Conservation (phyloP, 2,329 filamentous ascomycete genomes). For the Biscogniauxia marginata region DNA sequence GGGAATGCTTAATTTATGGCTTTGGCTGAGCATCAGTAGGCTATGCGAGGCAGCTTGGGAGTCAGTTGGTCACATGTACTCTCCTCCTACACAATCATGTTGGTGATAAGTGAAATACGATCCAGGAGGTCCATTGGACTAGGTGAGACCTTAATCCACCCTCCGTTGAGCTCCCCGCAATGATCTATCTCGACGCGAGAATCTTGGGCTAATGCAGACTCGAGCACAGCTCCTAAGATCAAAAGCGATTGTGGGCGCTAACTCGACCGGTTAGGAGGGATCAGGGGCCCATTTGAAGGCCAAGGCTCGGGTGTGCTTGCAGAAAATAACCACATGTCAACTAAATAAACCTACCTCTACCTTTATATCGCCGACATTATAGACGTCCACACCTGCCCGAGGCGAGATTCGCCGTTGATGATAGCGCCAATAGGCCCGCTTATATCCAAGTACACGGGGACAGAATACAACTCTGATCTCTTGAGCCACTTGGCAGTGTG, state of each 20-base stretch:
- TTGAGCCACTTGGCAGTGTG: neutral
- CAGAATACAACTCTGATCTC: neutral
- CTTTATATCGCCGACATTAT: neutral
- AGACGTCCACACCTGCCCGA: neutral
- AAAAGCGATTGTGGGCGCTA: neutral
- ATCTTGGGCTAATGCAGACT: neutral
- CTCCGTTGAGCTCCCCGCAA: neutral
- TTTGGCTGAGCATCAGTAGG: neutral
- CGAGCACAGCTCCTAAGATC: neutral
- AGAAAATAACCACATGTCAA: neutral
- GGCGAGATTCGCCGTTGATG: neutral
- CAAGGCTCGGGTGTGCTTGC: neutral
- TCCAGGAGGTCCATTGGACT: neutral
- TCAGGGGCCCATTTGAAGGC: neutral
- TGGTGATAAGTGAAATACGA: neutral
- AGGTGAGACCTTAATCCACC: neutral
- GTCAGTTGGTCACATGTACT: neutral
- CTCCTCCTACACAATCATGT: neutral
- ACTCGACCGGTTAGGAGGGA: neutral
- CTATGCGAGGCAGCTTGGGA: neutral
- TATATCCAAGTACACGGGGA: neutral
- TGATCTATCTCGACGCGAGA: neutral
- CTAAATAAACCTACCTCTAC: neutral
- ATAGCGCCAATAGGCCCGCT: neutral
- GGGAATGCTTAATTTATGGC: neutral